Conservation (phyloP, 768 basidiomycete genomes). For the Mycena belliarum region DNA sequence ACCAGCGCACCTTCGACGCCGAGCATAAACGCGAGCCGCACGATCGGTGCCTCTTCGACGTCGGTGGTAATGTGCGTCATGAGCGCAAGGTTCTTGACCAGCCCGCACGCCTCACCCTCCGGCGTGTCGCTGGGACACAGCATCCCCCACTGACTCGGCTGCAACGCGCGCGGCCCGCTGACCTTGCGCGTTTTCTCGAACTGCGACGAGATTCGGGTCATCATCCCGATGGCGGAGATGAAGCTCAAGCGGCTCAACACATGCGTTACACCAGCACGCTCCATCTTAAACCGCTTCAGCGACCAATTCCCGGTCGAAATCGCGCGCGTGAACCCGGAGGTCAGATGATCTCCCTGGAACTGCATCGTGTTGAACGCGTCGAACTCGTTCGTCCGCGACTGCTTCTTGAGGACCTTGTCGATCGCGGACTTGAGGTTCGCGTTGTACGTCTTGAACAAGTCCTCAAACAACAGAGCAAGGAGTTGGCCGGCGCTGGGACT, state of each 20-base stretch:
- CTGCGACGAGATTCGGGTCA: slow-evolving; percentile 98
- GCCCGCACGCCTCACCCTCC: slow-evolving; percentile 98
- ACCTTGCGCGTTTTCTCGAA: slow-evolving; percentile 99
- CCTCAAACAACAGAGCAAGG: slow-evolving; percentile 93
- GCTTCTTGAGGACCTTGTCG: slow-evolving; percentile 96
- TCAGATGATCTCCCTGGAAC: slow-evolving; percentile 95
- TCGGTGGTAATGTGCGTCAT: slow-evolving; percentile 99
- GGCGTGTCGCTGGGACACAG: slow-evolving; percentile 98
- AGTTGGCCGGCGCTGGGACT: slow-evolving; percentile 88
- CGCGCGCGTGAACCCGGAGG: slow-evolving; percentile 92
- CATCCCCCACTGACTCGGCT: slow-evolving; percentile 99
- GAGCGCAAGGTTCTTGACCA: slow-evolving; percentile 96
- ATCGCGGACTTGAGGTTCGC: slow-evolving; percentile 92
- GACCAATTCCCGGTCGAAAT: slow-evolving; percentile 99
- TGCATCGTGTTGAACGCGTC: slow-evolving; percentile 94
- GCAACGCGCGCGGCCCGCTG: slow-evolving; percentile 93
- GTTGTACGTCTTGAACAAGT: slow-evolving; percentile 98
- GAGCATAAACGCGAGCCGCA: slow-evolving; percentile 88
- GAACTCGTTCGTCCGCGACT: slow-evolving; percentile 90
- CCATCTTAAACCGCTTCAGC: slow-evolving; percentile 98
- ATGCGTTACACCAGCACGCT: slow-evolving; percentile 97
- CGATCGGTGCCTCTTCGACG: slow-evolving; percentile 93
- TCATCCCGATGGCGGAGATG: slow-evolving; percentile 98
- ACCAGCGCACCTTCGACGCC: slow-evolving; percentile 82
- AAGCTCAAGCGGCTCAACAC: slow-evolving; percentile 94